These are phyloP conservation scores for Graphilbum fragrans DNA, from an alignment of 2,329 filamentous ascomycete genomes.

Conservation along the genomic window DNA sequence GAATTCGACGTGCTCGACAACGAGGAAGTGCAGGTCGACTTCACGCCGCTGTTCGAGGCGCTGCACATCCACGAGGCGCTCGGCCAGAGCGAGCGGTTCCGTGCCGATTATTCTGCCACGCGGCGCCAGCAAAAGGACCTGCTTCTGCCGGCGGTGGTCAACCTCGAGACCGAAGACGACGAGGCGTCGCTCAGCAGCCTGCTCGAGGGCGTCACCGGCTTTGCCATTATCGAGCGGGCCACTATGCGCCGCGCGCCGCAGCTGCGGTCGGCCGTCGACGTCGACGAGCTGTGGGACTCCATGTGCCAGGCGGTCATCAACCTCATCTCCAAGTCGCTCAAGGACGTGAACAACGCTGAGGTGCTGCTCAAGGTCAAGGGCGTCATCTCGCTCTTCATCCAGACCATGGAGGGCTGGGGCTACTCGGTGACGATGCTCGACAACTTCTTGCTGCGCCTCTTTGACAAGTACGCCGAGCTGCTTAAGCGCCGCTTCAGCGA, in stretches of 20 bases:
- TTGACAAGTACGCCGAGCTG: conserved; percentile 86
- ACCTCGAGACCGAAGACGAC: conserved; percentile 73
- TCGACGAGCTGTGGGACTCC: conserved; percentile 98
- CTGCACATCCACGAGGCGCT: conserved; percentile 93
- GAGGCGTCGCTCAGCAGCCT: conserved; percentile 78
- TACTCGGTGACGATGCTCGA: conserved; percentile 78
- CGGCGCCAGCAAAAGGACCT: conserved; percentile 85
- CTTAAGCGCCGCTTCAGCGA: conserved; percentile 86
- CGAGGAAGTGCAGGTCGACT: conserved; percentile 88
- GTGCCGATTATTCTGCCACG: conserved; percentile 82
- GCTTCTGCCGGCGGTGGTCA: conserved; percentile 64
- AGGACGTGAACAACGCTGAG: conserved; percentile 76
- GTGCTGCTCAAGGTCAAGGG: conserved; percentile 90
- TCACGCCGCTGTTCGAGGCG: conserved; percentile 87
- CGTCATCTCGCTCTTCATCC: conserved; percentile 84
- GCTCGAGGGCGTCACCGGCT: conserved; percentile 87
- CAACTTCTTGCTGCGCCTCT: conserved; percentile 73
- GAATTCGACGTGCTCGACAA: conserved; percentile 95
- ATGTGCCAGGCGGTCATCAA: conserved; percentile 84
- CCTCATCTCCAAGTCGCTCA: conserved; percentile 68
- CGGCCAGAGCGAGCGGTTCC: conserved; percentile 83
- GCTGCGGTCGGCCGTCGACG: conserved; percentile 70
- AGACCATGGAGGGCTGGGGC: conserved; percentile 96
- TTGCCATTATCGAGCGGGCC: conserved; percentile 90
- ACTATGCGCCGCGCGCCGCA: conserved; percentile 82